Conservation (phyloP, 352 stramenopile genomes). For the Phytophthora cajani region DNA sequence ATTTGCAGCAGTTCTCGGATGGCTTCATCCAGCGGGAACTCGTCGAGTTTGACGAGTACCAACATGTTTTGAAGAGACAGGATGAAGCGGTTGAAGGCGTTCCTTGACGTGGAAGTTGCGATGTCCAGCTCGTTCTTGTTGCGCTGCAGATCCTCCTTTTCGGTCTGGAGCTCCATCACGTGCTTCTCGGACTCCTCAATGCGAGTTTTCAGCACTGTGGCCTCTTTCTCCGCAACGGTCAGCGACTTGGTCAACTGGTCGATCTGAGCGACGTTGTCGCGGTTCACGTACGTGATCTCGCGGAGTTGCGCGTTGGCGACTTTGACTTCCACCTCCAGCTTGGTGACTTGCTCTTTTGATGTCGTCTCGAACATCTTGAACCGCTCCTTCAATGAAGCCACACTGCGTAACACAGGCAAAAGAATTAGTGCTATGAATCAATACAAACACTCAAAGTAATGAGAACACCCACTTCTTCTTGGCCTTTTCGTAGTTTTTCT, state of each 20-base stretch:
- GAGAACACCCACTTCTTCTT: constrained; percentile 63
- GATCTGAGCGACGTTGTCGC: constrained; percentile 72
- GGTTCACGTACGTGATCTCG: constrained; percentile 79
- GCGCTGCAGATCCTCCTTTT: constrained; percentile 68
- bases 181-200: constrained; percentile 53
- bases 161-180: constrained; percentile 47
- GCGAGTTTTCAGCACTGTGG: constrained; percentile 40
- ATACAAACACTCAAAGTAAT: not conserved
- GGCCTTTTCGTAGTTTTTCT: constrained; percentile 80
- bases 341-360: constrained; percentile 81
- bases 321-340: constrained; percentile 84
- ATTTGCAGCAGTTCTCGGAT: constrained; percentile 74
- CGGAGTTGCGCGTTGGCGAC: constrained; percentile 71
- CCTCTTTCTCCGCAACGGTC: constrained; percentile 56
- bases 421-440: not conserved
- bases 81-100: constrained; percentile 62
- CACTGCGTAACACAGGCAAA: constrained; percentile 31
- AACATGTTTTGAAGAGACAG: constrained; percentile 72
- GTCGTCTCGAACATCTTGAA: constrained; percentile 83
- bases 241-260: constrained; percentile 66
- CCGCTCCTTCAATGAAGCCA: constrained; percentile 67
- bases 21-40: constrained; percentile 81
- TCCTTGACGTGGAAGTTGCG: constrained; percentile 61
- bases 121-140: constrained; percentile 64
- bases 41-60: constrained; percentile 73